Conservation (phyloP, 1,284 basidiomycete genomes). For the Ceratobasidium sp. region DNA sequence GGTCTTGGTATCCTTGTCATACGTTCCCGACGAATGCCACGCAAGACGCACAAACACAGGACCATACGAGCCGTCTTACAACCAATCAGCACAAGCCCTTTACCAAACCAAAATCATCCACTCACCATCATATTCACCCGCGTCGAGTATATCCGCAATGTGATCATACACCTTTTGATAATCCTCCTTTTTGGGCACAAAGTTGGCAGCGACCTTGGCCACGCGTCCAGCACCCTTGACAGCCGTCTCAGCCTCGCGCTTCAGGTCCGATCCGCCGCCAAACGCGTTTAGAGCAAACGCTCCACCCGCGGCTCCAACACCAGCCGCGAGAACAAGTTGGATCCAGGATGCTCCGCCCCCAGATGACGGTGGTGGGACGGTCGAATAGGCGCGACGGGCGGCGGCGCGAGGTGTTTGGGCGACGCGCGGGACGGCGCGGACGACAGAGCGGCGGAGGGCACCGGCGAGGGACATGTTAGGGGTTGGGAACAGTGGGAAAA, state of each 20-base stretch:
- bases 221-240: slow-evolving; percentile 71
- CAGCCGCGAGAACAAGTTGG: slow-evolving; percentile 65
- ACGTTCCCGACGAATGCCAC: slow-evolving; percentile 94
- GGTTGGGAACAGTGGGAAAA: slow-evolving; percentile 3
- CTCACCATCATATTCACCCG: slow-evolving; percentile 85
- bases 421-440: slow-evolving; percentile 35
- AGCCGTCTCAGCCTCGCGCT: slow-evolving; percentile 66
- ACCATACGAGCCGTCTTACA: slow-evolving; percentile 88
- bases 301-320: slow-evolving; percentile 65
- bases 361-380: not conserved
- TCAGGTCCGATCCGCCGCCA: slow-evolving; percentile 57
- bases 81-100: slow-evolving; percentile 36
- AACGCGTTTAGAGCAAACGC: slow-evolving; percentile 51
- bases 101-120: slow-evolving; percentile 44
- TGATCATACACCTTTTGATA: slow-evolving; percentile 95
- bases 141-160: slow-evolving; percentile 82
- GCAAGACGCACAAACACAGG: slow-evolving; percentile 94
- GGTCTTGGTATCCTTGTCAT: slow-evolving; percentile 86
- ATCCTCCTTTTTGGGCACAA: slow-evolving; percentile 79
- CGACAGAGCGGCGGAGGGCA: slow-evolving; percentile 38
- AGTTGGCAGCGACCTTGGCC: slow-evolving; percentile 73
- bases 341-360: slow-evolving; percentile 32
- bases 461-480: slow-evolving; percentile 24
- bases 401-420: not conserved
- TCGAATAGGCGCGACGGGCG: slow-evolving; percentile 20